These are phyloP conservation scores for Hamigera avellanea DNA, from an alignment of 495 filamentous ascomycete genomes.

Conservation along the genomic window DNA sequence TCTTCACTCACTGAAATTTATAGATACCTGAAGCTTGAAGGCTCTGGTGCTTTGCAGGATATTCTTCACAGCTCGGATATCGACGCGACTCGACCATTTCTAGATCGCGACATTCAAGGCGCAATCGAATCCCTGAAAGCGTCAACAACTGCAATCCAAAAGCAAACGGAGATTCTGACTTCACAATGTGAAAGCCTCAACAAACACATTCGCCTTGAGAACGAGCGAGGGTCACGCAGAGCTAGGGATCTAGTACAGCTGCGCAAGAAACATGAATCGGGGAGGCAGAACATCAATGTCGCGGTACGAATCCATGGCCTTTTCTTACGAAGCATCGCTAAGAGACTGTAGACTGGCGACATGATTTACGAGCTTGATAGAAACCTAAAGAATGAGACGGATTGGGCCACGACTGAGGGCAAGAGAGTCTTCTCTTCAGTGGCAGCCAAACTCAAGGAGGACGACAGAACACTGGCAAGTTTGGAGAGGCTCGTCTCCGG, in stretches of 20 bases:
- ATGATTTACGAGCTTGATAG: constrained; percentile 21
- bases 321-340: constrained; percentile 5
- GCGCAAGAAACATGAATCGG: constrained; percentile 26
- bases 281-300: constrained; percentile 21
- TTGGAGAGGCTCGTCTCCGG: constrained; percentile 19
- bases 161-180: constrained; percentile 21
- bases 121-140: constrained; percentile 25
- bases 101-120: constrained; percentile 26
- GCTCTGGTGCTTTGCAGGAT: constrained; percentile 14
- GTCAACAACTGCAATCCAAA: constrained; percentile 24
- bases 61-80: constrained; percentile 17
- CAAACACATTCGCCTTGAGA: constrained; percentile 14
- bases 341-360: constrained; percentile 20
- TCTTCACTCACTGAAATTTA: background rate
- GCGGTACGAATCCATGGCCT: constrained; percentile 15
- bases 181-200: constrained; percentile 20
- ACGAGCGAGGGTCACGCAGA: constrained; percentile 13
- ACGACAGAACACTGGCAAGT: constrained; percentile 22
- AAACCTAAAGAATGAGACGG: constrained; percentile 17
- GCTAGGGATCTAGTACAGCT: constrained; percentile 18
- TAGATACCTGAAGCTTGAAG: constrained; percentile 26
- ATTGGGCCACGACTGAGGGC: constrained; percentile 20
- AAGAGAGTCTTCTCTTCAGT: constrained; percentile 24
- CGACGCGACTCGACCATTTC: constrained; percentile 22
- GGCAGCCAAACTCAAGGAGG: constrained; percentile 25